Evolutionary conservation across 2,329 filamentous ascomycete species (phyloP).

Genomic region (Fusarium udum): DNA sequence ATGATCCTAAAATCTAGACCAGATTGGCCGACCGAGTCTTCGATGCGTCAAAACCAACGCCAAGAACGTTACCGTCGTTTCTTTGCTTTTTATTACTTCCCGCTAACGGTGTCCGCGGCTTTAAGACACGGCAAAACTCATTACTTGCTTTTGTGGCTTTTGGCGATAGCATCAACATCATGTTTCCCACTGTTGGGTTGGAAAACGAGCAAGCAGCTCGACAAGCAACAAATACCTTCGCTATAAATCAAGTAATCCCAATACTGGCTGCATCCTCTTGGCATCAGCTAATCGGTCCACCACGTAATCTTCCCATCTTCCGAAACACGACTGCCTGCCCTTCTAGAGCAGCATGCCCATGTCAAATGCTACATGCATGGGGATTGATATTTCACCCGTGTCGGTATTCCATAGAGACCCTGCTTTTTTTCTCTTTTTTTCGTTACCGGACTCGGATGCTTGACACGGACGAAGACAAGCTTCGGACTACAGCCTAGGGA

Average conservation of each 20-base stretch:
- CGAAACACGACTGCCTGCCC: conserved; percentile 35
- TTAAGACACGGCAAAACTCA: background rate
- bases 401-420: conserved; percentile 33
- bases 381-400: conserved; percentile 11
- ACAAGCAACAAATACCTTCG: background rate
- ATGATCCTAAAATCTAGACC: background rate
- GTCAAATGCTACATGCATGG: conserved; percentile 19
- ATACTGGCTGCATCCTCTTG: conserved; percentile 22
- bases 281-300: conserved; percentile 33
- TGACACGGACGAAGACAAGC: conserved; percentile 16
- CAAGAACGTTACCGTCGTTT: background rate
- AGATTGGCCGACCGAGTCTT: conserved; percentile 16
- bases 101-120: background rate
- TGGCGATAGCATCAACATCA: background rate
- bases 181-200: background rate
- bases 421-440: conserved; percentile 9
- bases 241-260: conserved; percentile 17
- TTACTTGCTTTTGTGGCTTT: background rate
- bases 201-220: background rate
- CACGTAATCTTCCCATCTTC: conserved; percentile 42
- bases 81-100: conserved; percentile 15
- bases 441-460: conserved; percentile 5
- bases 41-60: background rate
- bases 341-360: conserved; percentile 22
- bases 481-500: background rate